Conservation (phyloP, 176 grass and related monocot species). For the Ampelocalamus luodianensis region DNA sequence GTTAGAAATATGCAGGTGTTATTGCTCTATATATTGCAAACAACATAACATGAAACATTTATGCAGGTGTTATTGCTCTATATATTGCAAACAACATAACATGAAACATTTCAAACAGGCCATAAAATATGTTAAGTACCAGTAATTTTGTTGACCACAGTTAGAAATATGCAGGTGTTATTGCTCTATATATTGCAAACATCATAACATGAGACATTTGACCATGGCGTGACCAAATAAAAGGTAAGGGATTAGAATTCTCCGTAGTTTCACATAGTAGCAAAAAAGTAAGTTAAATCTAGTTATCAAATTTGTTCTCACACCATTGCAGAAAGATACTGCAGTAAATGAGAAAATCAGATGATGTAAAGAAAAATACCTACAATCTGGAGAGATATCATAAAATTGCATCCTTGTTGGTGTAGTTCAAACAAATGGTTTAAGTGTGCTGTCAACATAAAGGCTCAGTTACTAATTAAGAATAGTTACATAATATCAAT, state of each 20-base stretch:
- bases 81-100: no score
- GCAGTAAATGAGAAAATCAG: slow-evolving; percentile 12
- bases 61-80: no score
- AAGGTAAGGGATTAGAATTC: neutral
- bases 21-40: neutral
- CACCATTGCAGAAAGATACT: neutral
- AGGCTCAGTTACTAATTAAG: slow-evolving; percentile 22
- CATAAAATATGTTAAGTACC: neutral
- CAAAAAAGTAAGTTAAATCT: slow-evolving; percentile 10
- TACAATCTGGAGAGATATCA: slow-evolving; percentile 82
- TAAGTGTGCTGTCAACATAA: slow-evolving; percentile 75
- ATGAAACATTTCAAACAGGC: no score
- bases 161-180: slow-evolving; percentile 6
- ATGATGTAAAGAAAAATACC: slow-evolving; percentile 57
- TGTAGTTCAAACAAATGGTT: slow-evolving; percentile 86
- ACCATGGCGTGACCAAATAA: slow-evolving; percentile 19
- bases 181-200: neutral
- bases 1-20: slow-evolving; percentile 3
- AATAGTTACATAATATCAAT: neutral
- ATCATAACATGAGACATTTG: slow-evolving; percentile 18
- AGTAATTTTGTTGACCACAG: neutral
- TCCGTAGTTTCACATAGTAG: neutral
- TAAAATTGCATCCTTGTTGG: slow-evolving; percentile 70
- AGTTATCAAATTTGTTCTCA: neutral
- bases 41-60: slow-evolving; percentile 15